These are phyloP conservation scores for Serendipita sp. DNA, from an alignment of 768 basidiomycete species.

Conservation along the genomic window DNA sequence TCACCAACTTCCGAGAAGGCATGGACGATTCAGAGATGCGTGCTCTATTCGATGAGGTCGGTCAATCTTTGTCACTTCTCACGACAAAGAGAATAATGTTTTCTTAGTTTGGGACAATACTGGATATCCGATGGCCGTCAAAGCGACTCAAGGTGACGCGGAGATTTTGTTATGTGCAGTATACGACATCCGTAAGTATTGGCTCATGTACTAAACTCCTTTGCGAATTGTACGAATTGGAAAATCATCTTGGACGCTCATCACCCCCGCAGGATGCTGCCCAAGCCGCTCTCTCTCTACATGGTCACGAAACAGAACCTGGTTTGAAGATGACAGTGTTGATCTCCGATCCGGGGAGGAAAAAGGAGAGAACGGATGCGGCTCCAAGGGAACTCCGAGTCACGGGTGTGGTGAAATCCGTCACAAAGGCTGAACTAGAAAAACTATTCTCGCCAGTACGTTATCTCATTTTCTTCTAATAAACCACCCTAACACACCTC, in stretches of 20 bases:
- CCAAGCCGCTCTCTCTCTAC: slow-evolving; percentile 58
- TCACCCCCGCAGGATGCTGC: slow-evolving; percentile 33
- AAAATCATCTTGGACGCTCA: too few species aligned
- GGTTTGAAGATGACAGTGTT: slow-evolving; percentile 57
- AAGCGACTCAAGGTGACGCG: slow-evolving; percentile 87
- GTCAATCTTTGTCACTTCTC: slow-evolving; percentile 13
- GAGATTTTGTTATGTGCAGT: slow-evolving; percentile 92
- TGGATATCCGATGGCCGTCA: slow-evolving; percentile 96
- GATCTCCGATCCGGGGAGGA: slow-evolving; percentile 81
- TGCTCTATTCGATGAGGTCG: slow-evolving; percentile 61
- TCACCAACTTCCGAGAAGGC: slow-evolving; percentile 87
- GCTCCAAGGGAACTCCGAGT: slow-evolving; percentile 78
- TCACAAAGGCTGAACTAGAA: slow-evolving; percentile 59
- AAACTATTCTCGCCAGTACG: slow-evolving; percentile 65
- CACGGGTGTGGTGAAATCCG: slow-evolving; percentile 67
- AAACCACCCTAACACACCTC: neutral
- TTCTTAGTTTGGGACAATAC: slow-evolving; percentile 67
- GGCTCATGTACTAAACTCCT: neutral
- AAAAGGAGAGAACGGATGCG: slow-evolving; percentile 78
- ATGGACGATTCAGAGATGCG: slow-evolving; percentile 65
- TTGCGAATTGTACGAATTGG: too few species aligned
- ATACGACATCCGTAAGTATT: slow-evolving; percentile 58
- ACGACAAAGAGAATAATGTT: neutral
- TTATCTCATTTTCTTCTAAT: slow-evolving; percentile 3
- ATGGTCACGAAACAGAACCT: slow-evolving; percentile 59